phyloP scores from a whole-genome alignment of 148 eudicot genomes.

The Salicornia ramosissima region DNA sequence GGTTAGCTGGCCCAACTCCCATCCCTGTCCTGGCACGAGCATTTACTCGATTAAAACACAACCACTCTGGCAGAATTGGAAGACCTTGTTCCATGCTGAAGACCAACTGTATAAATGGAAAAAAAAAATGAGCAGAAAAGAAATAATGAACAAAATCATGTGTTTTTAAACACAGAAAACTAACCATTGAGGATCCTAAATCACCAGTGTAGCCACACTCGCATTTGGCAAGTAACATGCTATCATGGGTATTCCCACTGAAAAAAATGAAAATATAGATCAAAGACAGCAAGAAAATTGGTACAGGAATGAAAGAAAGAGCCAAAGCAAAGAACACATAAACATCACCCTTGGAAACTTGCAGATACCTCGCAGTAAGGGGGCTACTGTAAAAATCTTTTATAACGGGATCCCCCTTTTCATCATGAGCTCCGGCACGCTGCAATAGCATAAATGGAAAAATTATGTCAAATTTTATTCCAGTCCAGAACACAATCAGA shows the following conservation, averaged over 20 bases:
- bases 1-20: conserved; percentile 62
- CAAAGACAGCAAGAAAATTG: neutral
- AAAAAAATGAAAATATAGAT: conserved; percentile 13
- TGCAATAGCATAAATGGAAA: conserved; percentile 25
- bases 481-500: neutral
- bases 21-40: conserved; percentile 84
- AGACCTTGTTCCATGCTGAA: conserved; percentile 96
- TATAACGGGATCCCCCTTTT: conserved; percentile 76
- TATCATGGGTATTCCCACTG: conserved; percentile 91
- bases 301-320: neutral
- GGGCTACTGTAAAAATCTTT: conserved; percentile 81
- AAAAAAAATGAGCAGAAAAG: neutral
- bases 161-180: conserved; percentile 18
- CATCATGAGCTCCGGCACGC: conserved; percentile 98
- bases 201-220: conserved; percentile 96
- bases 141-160: neutral
- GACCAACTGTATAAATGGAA: conserved; percentile 55
- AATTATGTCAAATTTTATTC: neutral
- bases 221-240: conserved; percentile 76
- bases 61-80: conserved; percentile 86
- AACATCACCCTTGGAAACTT: neutral
- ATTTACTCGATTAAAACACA: conserved; percentile 74
- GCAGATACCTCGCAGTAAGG: conserved; percentile 77
- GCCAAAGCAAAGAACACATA: neutral
- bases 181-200: conserved; percentile 91